These are phyloP conservation scores for Noccaea bulbosa DNA, from an alignment of 345 rosid species.

Conservation along the genomic window DNA sequence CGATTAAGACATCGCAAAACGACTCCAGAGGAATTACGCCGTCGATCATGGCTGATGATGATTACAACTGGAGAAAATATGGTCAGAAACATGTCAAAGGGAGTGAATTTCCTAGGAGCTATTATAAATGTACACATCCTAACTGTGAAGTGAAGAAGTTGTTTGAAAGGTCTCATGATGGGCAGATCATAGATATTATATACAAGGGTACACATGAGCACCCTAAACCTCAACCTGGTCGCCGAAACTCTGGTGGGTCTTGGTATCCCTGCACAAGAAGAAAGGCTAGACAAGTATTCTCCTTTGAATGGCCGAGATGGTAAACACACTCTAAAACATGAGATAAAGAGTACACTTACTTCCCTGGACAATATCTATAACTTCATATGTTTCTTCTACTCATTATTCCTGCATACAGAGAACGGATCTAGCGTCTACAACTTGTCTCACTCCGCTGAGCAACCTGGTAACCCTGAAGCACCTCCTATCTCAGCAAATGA, in stretches of 20 bases:
- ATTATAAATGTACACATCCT: slow-evolving; percentile 98
- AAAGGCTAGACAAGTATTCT: slow-evolving; percentile 60
- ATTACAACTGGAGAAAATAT: slow-evolving; percentile 98
- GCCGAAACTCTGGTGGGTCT: slow-evolving; percentile 68
- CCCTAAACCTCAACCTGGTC: slow-evolving; percentile 92
- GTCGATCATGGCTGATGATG: slow-evolving; percentile 72
- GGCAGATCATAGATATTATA: slow-evolving; percentile 83
- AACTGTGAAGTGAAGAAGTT: slow-evolving; percentile 97
- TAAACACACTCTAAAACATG: slow-evolving; percentile 40
- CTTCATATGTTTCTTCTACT: slow-evolving; percentile 30
- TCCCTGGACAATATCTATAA: not conserved
- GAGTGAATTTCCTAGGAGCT: slow-evolving; percentile 96
- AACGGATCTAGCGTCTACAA: slow-evolving; percentile 59
- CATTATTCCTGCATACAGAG: slow-evolving; percentile 48
- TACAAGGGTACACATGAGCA: slow-evolving; percentile 98
- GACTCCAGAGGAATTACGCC: slow-evolving; percentile 64
- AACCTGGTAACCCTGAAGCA: slow-evolving; percentile 57
- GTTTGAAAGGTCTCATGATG: slow-evolving; percentile 92
- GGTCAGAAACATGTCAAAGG: slow-evolving; percentile 99
- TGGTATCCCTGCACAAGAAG: slow-evolving; percentile 74
- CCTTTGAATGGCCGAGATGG: slow-evolving; percentile 64
- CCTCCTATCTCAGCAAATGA: slow-evolving; percentile 61
- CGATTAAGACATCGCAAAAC: slow-evolving; percentile 57
- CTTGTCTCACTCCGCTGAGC: slow-evolving; percentile 51
- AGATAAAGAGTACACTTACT: slow-evolving; percentile 19